A percentile compares a stretch with the other conserved stretches of the same genome.
These are phyloP conservation scores for Xanthoconium stramineum DNA, from an alignment of 768 basidiomycete genomes.

Conservation along the genomic window DNA sequence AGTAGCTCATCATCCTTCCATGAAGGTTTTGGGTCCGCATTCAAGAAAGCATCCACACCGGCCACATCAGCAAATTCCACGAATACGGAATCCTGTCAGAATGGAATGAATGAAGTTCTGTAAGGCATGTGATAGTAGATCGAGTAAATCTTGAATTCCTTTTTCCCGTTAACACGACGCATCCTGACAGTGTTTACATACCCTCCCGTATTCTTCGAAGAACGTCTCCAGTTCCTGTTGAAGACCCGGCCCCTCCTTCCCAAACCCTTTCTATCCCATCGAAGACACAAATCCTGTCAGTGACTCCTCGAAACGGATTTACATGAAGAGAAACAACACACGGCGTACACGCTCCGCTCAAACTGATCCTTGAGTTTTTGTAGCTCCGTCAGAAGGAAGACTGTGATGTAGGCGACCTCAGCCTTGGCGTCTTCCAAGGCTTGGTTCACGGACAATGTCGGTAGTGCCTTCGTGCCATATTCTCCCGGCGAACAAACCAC, in stretches of 20 bases:
- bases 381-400: constrained; percentile 69
- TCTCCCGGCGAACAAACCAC: no score
- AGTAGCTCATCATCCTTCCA: constrained; percentile 75
- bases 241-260: constrained; percentile 56
- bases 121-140: background rate
- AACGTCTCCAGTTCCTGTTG: constrained; percentile 77
- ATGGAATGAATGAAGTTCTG: background rate
- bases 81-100: constrained; percentile 83
- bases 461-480: no score
- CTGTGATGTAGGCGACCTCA: no score
- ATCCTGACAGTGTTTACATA: constrained; percentile 83
- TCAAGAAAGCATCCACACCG: constrained; percentile 71
- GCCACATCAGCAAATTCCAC: constrained; percentile 77
- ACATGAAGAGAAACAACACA: constrained; percentile 46
- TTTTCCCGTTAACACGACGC: constrained; percentile 74
- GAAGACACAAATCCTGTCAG: no score
- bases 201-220: constrained; percentile 72
- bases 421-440: no score
- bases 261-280: constrained; percentile 78
- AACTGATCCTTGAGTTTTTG: constrained; percentile 76
- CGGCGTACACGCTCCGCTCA: constrained; percentile 85
- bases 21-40: constrained; percentile 74
- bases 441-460: no score
- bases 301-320: background rate
- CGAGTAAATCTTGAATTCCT: constrained; percentile 77